Evolutionary conservation across 2,329 filamentous ascomycete species (phyloP), one percentile per base, ranked within the genome.

Genomic region (Stemphylium lycopersici): DNA sequence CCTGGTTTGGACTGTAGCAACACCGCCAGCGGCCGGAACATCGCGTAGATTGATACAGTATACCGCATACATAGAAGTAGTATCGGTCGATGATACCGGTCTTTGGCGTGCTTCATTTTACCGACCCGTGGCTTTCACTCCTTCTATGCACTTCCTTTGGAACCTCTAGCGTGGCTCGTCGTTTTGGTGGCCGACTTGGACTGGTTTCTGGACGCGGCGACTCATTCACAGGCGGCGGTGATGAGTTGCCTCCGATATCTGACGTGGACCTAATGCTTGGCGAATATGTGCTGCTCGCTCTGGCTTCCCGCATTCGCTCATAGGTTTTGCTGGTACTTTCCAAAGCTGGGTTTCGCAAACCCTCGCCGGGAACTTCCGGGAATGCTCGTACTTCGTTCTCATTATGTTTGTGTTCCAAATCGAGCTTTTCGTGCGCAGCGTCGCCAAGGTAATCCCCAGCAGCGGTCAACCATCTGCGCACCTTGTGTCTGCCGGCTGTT

Each of bases 341-440:
- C 1, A 84, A 63, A 0, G 67, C 61, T 0, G 60, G 65, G 41
- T 84, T 84, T 26, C 81, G 77, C 2, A 70, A 55, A 1, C 56
- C 62, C 58, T 87, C 84, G 2, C 83, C 85, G 0, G 85, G 85
- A 0, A 84, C 75, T 48, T 81, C 78, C 0, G 85, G 85, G 42
- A 80, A 87, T n/a, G 77, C 74, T n/a, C 71, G 66, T 3, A 81
- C 79, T 38, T 72, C 73, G 15, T 80, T 78, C 3, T 69, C 71
- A 42, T 77, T 77, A 61, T 84, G 85, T 1, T 77, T 77, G 0
- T 77, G 78, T 26, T 81, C 77, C 18, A 16, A 32, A 48, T 85
- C 79, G 2, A 68, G 53, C 26, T 62, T 65, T n/a, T 81, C 75
- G 1, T 78, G 74, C 0, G 79, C 76, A 26, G 82, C 78, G 0